Evolutionary conservation across 768 basidiomycete species (phyloP).

Genomic region (Pisolithus marmoratus): DNA sequence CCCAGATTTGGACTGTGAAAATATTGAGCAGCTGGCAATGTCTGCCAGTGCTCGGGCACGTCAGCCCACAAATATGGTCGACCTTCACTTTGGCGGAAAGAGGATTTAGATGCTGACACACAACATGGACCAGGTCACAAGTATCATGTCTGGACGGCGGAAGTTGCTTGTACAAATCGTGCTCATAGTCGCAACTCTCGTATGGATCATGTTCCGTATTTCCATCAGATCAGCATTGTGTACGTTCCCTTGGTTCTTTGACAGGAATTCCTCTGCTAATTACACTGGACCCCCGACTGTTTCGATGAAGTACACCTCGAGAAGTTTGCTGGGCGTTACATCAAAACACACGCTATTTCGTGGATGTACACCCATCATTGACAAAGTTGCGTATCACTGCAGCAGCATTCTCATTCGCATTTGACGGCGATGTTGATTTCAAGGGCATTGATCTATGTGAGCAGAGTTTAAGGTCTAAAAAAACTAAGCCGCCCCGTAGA

Average conservation of each 20-base stretch:
- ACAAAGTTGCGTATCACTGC: slow-evolving; percentile 94
- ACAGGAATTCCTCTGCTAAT: neutral
- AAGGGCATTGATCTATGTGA: slow-evolving; percentile 95
- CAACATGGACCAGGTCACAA: slow-evolving; percentile 49
- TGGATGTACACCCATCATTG: slow-evolving; percentile 95
- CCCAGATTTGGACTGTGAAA: neutral
- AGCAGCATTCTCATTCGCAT: slow-evolving; percentile 81
- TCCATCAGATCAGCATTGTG: slow-evolving; percentile 89
- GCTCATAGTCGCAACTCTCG: slow-evolving; percentile 58
- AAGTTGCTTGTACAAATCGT: slow-evolving; percentile 65
- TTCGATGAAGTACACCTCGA: slow-evolving; percentile 99
- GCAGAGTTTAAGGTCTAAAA: too few relatives aligned
- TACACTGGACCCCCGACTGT: slow-evolving; percentile 35
- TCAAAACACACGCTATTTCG: slow-evolving; percentile 87
- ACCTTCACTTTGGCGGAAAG: slow-evolving; percentile 43
- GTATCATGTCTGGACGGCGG: slow-evolving; percentile 67
- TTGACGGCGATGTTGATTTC: slow-evolving; percentile 92
- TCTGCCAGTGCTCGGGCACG: slow-evolving; percentile 54
- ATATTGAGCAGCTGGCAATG: slow-evolving; percentile 23
- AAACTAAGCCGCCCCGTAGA: slow-evolving; percentile 38
- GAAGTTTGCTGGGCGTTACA: slow-evolving; percentile 92
- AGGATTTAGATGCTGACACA: slow-evolving; percentile 70
- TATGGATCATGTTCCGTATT: slow-evolving; percentile 87
- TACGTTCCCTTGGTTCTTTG: slow-evolving; percentile 36
- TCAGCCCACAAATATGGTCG: slow-evolving; percentile 55